Evolutionary conservation across 805 yeast species (phyloP).

Genomic region (Cyberlindnera lachancei): DNA sequence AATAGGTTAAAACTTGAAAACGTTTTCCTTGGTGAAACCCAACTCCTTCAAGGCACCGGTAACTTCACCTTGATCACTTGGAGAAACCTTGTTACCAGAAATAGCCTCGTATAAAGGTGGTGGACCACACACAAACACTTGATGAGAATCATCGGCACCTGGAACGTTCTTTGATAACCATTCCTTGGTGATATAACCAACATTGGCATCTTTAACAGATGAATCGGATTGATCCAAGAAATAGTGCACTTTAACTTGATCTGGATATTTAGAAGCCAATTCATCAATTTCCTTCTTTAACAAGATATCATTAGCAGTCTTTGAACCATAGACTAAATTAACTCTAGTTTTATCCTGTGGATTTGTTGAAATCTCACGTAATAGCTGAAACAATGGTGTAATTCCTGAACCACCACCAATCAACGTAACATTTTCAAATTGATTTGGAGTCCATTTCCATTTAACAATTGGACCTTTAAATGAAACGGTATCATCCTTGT

Average conservation of each 20-base stretch:
- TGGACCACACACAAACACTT: constrained; percentile 92
- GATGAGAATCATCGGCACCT: constrained; percentile 58
- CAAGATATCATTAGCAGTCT: constrained; percentile 72
- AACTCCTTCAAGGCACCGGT: constrained; percentile 82
- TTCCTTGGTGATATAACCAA: constrained; percentile 77
- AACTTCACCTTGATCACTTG: constrained; percentile 92
- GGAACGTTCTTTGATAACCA: constrained; percentile 55
- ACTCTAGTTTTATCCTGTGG: constrained; percentile 88
- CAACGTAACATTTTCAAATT: constrained; percentile 69
- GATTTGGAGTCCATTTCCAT: constrained; percentile 87
- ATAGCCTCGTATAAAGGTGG: constrained; percentile 83
- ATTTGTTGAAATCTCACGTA: constrained; percentile 67
- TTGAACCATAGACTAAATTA: constrained; percentile 71
- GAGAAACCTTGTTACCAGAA: constrained; percentile 79
- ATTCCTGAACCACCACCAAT: constrained; percentile 97
- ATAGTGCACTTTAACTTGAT: constrained; percentile 70
- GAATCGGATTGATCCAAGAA: constrained; percentile 61
- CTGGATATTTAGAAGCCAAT: constrained; percentile 59
- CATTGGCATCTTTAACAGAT: constrained; percentile 36
- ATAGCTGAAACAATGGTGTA: constrained; percentile 88
- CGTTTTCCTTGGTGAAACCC: constrained; percentile 81
- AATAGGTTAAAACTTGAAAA: constrained; percentile 84
- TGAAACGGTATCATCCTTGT: constrained; percentile 72
- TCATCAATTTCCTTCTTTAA: constrained; percentile 71
- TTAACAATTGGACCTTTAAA: constrained; percentile 93